Base-by-base conservation (phyloP, 495 filamentous ascomycete species). In the Rostrohypoxylon terebratum region DNA sequence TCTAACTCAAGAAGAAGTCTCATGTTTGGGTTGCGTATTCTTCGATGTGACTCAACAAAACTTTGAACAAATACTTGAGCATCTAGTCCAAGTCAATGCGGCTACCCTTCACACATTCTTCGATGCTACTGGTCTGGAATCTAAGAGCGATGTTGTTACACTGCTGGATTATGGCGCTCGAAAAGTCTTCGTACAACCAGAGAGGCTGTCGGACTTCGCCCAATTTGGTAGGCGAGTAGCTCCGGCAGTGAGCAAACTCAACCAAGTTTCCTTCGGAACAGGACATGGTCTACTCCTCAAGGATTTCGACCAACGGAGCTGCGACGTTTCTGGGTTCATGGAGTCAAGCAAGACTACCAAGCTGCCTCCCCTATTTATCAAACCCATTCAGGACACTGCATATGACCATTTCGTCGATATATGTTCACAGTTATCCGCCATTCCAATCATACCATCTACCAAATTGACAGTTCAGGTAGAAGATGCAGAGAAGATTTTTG, bases 131-230 rank as follows among this genome's bases (percentile, higher is more conserved):
- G 80, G 83, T 25, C 87, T 98, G 59, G 72, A 86, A 64, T 88
- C 87, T 25, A 78, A 82, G 50, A 89, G 91, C 42, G 92, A 97
- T 69, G 81, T 97, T 18, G 81, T 94, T 57, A 86, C 92, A 59
- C 85, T 98, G 31, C 87, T 99, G 59, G 91, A 99, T 77, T 87
- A 90, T 69, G 96, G 96, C 59, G 93, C 93, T n/a, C 86, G 89
- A 44, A 96, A 91, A 79, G 90, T 97, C 50, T 94, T 98, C 78
- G 90, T 97, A 54, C 84, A 87, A 59, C 84, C 90, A 53, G 85
- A 91, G 50, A 90, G 93, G 81, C 61, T 86, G 36, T 67, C 79
- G 11, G 79, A 83, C 40, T 83, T 80, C 59, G 66, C 78, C 25
- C 79, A 83, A 69, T 84, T 79, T 58, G 82, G 83, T 7, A 76